Percentiles rank a stretch among this genome's conserved stretches.
phyloP scores from a whole-genome alignment of 768 basidiomycete species.

The Megacollybia marginata region DNA sequence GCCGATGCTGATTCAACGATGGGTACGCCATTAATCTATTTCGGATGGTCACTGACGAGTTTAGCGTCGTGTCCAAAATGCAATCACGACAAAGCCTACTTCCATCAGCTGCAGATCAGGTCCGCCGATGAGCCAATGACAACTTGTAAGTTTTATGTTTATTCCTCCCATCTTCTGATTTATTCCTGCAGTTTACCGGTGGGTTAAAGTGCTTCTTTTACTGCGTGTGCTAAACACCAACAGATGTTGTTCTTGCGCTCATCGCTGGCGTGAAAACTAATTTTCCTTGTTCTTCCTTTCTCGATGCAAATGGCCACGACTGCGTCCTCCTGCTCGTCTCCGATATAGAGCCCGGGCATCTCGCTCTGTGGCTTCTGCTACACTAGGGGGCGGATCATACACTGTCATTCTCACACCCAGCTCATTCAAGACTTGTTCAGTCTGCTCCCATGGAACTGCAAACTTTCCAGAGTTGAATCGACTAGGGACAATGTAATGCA shows the following conservation, averaged over 20 bases:
- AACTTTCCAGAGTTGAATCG: conserved; percentile 38
- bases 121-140: conserved; percentile 94
- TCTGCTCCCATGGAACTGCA: conserved; percentile 33
- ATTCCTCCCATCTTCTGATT: not conserved
- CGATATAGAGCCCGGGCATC: not conserved
- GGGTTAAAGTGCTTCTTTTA: conserved; percentile 4
- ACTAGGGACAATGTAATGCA: conserved; percentile 11
- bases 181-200: conserved; percentile 52
- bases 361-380: not conserved
- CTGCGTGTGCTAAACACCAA: not conserved
- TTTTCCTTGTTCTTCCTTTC: too few relatives aligned
- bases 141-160: conserved; percentile 33
- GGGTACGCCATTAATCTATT: conserved; percentile 33
- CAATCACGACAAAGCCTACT: conserved; percentile 81
- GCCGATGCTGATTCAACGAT: conserved; percentile 85
- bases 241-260: conserved; percentile 56
- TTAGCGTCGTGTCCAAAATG: conserved; percentile 67
- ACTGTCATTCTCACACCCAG: conserved; percentile 26
- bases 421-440: conserved; percentile 25
- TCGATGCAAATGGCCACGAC: too few relatives aligned
- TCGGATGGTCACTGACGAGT: not conserved
- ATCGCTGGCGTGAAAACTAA: conserved; percentile 67
- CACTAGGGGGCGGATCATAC: conserved; percentile 17
- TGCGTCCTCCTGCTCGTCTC: too few relatives aligned
- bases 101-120: conserved; percentile 92